These are phyloP conservation scores for Leccinum sublutescens DNA, from an alignment of 768 basidiomycete genomes.

Conservation along the genomic window DNA sequence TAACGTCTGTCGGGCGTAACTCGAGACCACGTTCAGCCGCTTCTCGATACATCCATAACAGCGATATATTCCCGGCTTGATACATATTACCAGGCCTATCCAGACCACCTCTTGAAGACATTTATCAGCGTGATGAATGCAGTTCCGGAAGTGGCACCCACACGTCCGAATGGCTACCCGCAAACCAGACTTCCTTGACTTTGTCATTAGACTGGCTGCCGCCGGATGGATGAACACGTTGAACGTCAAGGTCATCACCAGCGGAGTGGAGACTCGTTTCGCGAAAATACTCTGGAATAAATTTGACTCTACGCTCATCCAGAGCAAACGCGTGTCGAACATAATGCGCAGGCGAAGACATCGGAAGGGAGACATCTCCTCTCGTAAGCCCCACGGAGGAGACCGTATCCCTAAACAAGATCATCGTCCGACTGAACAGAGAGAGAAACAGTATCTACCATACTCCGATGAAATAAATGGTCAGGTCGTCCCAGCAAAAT, in stretches of 20 bases:
- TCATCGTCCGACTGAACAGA: not conserved
- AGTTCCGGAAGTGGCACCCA: not conserved
- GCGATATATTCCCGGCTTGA: not conserved
- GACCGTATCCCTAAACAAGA: not conserved
- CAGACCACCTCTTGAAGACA: not conserved
- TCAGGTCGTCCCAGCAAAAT: not conserved
- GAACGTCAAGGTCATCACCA: too few relatives aligned
- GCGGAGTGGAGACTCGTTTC: too few relatives aligned
- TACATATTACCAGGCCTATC: not conserved
- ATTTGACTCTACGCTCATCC: too few relatives aligned
- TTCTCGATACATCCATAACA: not conserved
- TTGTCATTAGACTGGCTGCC: too few relatives aligned
- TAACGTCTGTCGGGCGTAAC: not conserved
- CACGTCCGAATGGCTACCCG: not conserved
- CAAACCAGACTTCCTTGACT: too few relatives aligned
- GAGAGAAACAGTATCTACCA: not conserved
- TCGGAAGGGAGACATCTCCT: not conserved
- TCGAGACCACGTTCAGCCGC: not conserved
- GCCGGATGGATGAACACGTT: too few relatives aligned
- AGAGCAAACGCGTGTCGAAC: not conserved
- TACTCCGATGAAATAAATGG: not conserved
- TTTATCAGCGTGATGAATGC: not conserved
- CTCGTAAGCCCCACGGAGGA: not conserved
- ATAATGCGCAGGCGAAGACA: not conserved
- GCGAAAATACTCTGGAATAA: too few relatives aligned